Base-by-base conservation (phyloP, 306 rosid genomes). In the Gynostemma pentaphyllum region DNA sequence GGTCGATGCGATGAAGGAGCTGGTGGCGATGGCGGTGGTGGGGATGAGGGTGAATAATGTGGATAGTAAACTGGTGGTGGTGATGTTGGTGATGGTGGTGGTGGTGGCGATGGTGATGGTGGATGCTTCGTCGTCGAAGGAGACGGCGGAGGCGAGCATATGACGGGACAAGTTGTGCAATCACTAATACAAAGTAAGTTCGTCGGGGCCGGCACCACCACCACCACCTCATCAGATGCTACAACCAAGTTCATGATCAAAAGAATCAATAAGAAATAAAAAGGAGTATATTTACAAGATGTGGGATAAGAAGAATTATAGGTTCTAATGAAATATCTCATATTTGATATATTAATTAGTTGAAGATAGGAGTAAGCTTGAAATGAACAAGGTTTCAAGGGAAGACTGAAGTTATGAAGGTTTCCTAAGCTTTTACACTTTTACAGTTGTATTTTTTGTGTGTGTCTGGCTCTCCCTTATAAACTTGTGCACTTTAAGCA, bases 61-160 rank as follows among this genome's bases (percentile, higher is more conserved):
- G 63, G 42, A 7, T 29, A 8, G 63, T 34, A 56, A 34, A 23
- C 26, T 18, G 59, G 59, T 1, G 65, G 36, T 9, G 80, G 49
- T 0, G 21, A 69, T 13, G 75, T 18, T 62, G 66, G 68, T 1
- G 62, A 63, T 0, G 76, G 68, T 9, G 68, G 67, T 19, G 70
- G 65, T 44, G 77, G 68, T 30, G 64, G 23, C n/a, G 11, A 60
- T 5, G 73, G 48, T 4, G 64, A 59, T 7, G 75, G 69, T 10
- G 81, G 55, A 22, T 74, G 77, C 12, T 62, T 72, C 26, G 16
- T 2, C 1, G 60, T 7, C 0, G 76, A 48, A 40, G 74, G 12
- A 47, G 89, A 80, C 27, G 97, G 89, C 0, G 96, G 88, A 16
- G 86, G 85, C 3, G 97, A 70, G 53, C 96, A 90, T 23, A 90